A percentile compares a stretch with the other conserved stretches of the same genome.
These are phyloP conservation scores for Arctostaphylos glauca DNA, from an alignment of 148 eudicot genomes.

Conservation along the genomic window DNA sequence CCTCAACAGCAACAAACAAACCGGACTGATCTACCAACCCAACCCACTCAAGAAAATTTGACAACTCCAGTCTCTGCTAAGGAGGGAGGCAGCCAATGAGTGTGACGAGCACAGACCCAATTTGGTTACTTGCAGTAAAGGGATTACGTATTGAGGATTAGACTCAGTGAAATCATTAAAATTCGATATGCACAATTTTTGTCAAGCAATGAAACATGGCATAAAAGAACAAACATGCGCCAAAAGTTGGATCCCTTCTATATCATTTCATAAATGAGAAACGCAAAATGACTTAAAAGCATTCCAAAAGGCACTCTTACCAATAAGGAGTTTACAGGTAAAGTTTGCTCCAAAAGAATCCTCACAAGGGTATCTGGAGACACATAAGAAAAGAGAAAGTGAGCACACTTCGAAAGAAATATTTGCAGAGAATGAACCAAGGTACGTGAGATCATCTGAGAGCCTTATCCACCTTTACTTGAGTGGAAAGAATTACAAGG, in stretches of 20 bases:
- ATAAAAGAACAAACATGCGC: background rate
- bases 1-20: background rate
- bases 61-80: background rate
- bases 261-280: background rate
- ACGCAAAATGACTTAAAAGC: background rate
- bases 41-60: background rate
- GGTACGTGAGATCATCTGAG: background rate
- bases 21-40: background rate
- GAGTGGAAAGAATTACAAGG: background rate
- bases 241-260: background rate
- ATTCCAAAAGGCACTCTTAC: conserved; percentile 21
- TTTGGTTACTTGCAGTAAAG: background rate
- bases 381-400: background rate
- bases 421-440: conserved; percentile 5
- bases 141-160: background rate
- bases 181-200: background rate
- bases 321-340: conserved; percentile 41
- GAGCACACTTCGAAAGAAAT: conserved; percentile 5
- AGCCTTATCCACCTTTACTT: background rate
- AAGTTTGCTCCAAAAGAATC: conserved; percentile 44
- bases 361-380: conserved; percentile 38
- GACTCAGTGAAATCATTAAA: background rate
- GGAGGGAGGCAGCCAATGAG: background rate
- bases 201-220: background rate
- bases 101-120: background rate